Evolutionary conservation across 768 basidiomycete species (phyloP), one percentile per base, ranked within the genome.

Genomic region (Trichaptum fuscoviolaceum): DNA sequence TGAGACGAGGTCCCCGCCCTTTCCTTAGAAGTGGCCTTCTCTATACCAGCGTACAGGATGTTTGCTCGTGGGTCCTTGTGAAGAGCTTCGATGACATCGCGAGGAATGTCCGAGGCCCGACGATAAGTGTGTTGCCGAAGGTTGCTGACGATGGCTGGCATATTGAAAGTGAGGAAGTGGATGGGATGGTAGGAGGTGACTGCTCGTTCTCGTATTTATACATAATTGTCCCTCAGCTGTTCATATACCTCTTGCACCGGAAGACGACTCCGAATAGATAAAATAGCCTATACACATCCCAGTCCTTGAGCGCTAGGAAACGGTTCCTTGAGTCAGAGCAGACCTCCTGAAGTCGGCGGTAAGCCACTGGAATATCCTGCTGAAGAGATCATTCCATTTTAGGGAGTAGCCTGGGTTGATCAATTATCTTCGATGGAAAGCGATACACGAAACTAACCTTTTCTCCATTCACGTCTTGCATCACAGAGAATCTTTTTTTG

Each of bases 21-120:
- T 57, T 70, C 64, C n/a, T 63, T 67, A 10, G 67, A 36, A 26
- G 42, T 65, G 12, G 73, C 70, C 66, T 78, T 78, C 30, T 57
- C 68, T 10, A 81, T 82, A 63, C 79, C 76, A 0, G 83, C 78
- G 42, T 78, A 74, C 36, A 84, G 73, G 66, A 77, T 73, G 62
- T 85, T 84, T 10, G 80, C 80, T 58, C 79, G 74, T 25, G 80
- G 77, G 57, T 82, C 69, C 8, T 67, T 69, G 7, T 74, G 67
- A 12, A 87, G 74, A 2, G 75, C 73, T 1, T 73, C 69, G 75
- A 79, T 78, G 10, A 81, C 81, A 9, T 71, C 66, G 1, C 17
- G 1, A 5, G 86, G 80, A 7, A 85, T 69, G 18, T 61, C 59
- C 24, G 18, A 61, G 24, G 59, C 25, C 24, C 17, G 23, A 25